phyloP scores from a whole-genome alignment of 768 basidiomycete species.

The Lyophyllum atratum region DNA sequence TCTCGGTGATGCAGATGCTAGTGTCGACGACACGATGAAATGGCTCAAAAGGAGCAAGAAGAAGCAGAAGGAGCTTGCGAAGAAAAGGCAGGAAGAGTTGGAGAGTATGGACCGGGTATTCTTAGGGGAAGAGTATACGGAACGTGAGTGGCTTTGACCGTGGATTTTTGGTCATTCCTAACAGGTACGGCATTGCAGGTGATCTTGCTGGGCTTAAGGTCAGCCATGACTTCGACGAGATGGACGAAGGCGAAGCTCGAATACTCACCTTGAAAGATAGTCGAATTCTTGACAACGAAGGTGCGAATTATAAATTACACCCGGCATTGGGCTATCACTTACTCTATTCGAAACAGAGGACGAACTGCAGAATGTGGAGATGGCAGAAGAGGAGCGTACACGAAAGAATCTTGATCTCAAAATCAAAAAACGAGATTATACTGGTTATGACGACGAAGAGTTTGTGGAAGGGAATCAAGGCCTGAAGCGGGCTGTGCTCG shows the following conservation, averaged over 20 bases:
- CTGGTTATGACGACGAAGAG: slow-evolving; percentile 96
- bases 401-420: slow-evolving; percentile 83
- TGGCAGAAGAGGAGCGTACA: slow-evolving; percentile 84
- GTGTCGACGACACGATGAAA: slow-evolving; percentile 76
- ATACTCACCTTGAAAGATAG: slow-evolving; percentile 98
- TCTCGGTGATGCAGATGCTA: slow-evolving; percentile 83
- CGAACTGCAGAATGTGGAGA: slow-evolving; percentile 93
- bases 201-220: slow-evolving; percentile 95
- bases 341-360: slow-evolving; percentile 65
- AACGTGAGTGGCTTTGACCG: slow-evolving; percentile 57
- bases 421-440: slow-evolving; percentile 87
- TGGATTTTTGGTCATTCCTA: neutral
- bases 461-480: slow-evolving; percentile 75
- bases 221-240: slow-evolving; percentile 88
- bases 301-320: slow-evolving; percentile 37
- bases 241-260: slow-evolving; percentile 92
- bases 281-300: slow-evolving; percentile 93
- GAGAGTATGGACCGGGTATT: slow-evolving; percentile 82
- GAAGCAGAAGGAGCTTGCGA: slow-evolving; percentile 84
- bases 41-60: slow-evolving; percentile 95
- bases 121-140: slow-evolving; percentile 77
- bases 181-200: slow-evolving; percentile 44
- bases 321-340: slow-evolving; percentile 2
- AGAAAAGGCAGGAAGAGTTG: slow-evolving; percentile 78
- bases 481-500: slow-evolving; percentile 79